Conservation (phyloP, 2,329 filamentous ascomycete species). For the Westerdykella ornata region DNA sequence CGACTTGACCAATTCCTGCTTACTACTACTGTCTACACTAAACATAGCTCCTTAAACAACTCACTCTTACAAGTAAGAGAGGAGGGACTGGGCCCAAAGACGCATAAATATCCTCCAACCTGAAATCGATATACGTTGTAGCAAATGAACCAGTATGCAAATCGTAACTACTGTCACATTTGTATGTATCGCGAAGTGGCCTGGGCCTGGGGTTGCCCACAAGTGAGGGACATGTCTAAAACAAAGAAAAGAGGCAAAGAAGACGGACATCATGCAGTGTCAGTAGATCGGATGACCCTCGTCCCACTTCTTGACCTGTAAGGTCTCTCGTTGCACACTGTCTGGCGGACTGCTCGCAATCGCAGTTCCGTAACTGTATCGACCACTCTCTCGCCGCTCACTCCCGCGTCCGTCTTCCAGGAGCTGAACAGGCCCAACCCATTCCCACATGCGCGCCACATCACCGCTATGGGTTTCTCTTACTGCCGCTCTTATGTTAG, state of each 20-base stretch:
- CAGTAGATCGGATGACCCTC: conserved; percentile 45
- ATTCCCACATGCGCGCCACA: conserved; percentile 60
- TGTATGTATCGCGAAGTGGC: too few relatives aligned
- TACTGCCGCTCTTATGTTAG: conserved; percentile 77
- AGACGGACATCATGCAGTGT: conserved; percentile 6
- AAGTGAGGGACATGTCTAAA: not conserved
- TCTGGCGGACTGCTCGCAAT: conserved; percentile 27
- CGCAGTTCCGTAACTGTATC: conserved; percentile 26
- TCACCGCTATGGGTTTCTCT: conserved; percentile 52
- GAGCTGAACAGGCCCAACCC: conserved; percentile 56
- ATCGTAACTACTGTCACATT: too few relatives aligned
- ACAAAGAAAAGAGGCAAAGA: conserved; percentile 5
- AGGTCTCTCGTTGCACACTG: conserved; percentile 24
- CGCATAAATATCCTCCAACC: too few relatives aligned
- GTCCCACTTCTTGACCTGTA: conserved; percentile 39
- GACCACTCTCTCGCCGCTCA: conserved; percentile 27
- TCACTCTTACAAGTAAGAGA: too few relatives aligned
- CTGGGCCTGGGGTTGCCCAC: too few relatives aligned
- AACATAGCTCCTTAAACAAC: too few relatives aligned
- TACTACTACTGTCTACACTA: too few relatives aligned
- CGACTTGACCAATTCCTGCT: too few relatives aligned
- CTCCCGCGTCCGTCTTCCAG: conserved; percentile 36
- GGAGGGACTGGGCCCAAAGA: too few relatives aligned
- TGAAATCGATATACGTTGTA: too few relatives aligned
- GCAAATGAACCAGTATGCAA: too few relatives aligned